Evolutionary conservation across 2,329 filamentous ascomycete species (phyloP), one percentile per base, ranked within the genome.

Genomic region (Graphilbum sp.): DNA sequence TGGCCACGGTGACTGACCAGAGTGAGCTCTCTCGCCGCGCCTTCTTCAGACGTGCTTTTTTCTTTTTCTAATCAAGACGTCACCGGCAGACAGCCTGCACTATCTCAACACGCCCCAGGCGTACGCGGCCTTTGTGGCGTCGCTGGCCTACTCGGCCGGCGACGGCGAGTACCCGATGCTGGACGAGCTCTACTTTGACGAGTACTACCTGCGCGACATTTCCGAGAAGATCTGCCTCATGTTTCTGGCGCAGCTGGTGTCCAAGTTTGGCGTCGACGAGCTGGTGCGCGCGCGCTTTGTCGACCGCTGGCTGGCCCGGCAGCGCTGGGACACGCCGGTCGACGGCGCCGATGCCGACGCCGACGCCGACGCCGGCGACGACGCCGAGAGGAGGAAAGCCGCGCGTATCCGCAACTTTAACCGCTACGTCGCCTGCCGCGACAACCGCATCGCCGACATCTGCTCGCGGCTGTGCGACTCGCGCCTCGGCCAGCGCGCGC

Each of bases 261-360:
- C 64, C 42, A 69, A 70, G 43, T 70, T 72, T 46, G 67, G 71
- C 16, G 58, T 67, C 2, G 63, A 65, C 20, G 66, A 66, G 38
- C 56, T 85, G 16, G 58, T 78, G 39, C 64, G 72, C 51, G 73
- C 76, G 29, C 66, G 67, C 7, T 72, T 87, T 44, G 66, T 87
- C 30, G 74, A 78, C 43, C 73, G 71, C 40, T 87, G 81, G 81
- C 66, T 87, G n/a, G 68, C 63, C 25, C 74, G 71, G 47, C 83
- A 86, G 52, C 69, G 73, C 8, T 86, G 80, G 62, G 80, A 79
- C 17, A 59, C 63, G 16, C 57, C 56, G 1, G n/a, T n/a, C n/a
- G n/a, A n/a, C n/a, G n/a, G n/a, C n/a, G n/a, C n/a, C n/a, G n/a
- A n/a, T n/a, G n/a, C n/a, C n/a, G n/a, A n/a, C n/a, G n/a, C n/a